Evolutionary conservation across 306 rosid species (phyloP), one percentile per base, ranked within the genome.

Genomic region (Myrica gale): DNA sequence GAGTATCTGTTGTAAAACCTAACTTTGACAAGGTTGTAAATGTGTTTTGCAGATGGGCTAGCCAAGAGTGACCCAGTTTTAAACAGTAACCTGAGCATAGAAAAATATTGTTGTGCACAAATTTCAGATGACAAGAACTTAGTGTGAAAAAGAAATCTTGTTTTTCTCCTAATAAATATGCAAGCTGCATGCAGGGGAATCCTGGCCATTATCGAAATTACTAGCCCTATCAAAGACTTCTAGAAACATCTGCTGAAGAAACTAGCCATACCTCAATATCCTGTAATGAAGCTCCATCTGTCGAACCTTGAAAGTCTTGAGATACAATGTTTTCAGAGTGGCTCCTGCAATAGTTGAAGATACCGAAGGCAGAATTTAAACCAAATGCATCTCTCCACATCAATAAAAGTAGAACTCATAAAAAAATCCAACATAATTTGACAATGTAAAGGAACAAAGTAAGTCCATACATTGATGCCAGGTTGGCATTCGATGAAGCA

Each of bases 231-330:
- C 57, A 26, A 75, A 74, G 12, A 70, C 61, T 62, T 52, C 19
- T n/a, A 68, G 58, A 82, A 47, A 21, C 37, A 46, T 65, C 47
- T 42, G 50, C 70, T 48, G 21, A 75, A 67, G 19, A 60, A 63
- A 75, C 32, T 15, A 72, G 72, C 43, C 77, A 42, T 82, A 96
- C 99, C 99, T 92, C 98, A 55, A 88, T 72, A 84, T 90, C 92
- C 81, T 88, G 89, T 60, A 67, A 74, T 67, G 92, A 84, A 80
- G 90, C 81, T 79, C 90, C 96, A 79, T 85, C 86, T 23, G 32
- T 69, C 65, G 88, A 54, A 72, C 55, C 69, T 77, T 75, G 76
- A 78, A 83, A 81, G 82, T 88, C 93, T 67, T 83, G 89, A 74
- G 96, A 83, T 78, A 86, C 85, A 79, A 81, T 82, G 65, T 81